These are phyloP conservation scores for Coemansia sp. DNA, from an alignment of 192 early-diverging fungal genomes.

Conservation along the genomic window DNA sequence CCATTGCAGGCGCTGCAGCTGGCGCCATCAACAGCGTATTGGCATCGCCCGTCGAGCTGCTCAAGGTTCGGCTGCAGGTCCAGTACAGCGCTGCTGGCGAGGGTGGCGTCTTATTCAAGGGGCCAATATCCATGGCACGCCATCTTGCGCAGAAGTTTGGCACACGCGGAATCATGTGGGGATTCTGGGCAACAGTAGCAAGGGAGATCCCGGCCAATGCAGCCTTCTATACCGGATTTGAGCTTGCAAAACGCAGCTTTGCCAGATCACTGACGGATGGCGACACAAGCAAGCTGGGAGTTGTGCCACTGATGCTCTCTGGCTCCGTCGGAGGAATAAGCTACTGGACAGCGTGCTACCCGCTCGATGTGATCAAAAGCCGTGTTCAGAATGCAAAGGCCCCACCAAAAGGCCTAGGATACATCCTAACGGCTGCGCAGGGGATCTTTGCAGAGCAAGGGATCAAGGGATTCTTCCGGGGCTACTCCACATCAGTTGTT, in stretches of 20 bases:
- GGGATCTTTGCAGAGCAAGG: slow-evolving; percentile 62
- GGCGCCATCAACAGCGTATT: slow-evolving; percentile 82
- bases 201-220: slow-evolving; percentile 83
- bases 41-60: slow-evolving; percentile 90
- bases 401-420: slow-evolving; percentile 63
- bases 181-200: slow-evolving; percentile 76
- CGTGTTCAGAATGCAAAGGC: slow-evolving; percentile 64
- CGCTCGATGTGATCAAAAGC: slow-evolving; percentile 85
- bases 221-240: slow-evolving; percentile 86
- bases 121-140: slow-evolving; percentile 68
- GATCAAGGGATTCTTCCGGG: slow-evolving; percentile 63
- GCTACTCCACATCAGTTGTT: slow-evolving; percentile 60
- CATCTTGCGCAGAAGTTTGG: slow-evolving; percentile 70
- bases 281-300: slow-evolving; percentile 51
- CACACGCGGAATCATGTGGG: slow-evolving; percentile 75
- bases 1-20: slow-evolving; percentile 84
- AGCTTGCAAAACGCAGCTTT: slow-evolving; percentile 72
- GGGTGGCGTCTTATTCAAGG: slow-evolving; percentile 31
- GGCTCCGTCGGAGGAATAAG: slow-evolving; percentile 79
- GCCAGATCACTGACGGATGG: slow-evolving; percentile 51
- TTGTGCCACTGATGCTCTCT: slow-evolving; percentile 65
- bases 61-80: slow-evolving; percentile 91
- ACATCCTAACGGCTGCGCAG: slow-evolving; percentile 58
- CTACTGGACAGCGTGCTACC: slow-evolving; percentile 84
- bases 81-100: slow-evolving; percentile 61